Percentiles rank a stretch among this genome's conserved stretches.
phyloP scores from a whole-genome alignment of 208 protist species.

The Wallacemonas sp. region DNA sequence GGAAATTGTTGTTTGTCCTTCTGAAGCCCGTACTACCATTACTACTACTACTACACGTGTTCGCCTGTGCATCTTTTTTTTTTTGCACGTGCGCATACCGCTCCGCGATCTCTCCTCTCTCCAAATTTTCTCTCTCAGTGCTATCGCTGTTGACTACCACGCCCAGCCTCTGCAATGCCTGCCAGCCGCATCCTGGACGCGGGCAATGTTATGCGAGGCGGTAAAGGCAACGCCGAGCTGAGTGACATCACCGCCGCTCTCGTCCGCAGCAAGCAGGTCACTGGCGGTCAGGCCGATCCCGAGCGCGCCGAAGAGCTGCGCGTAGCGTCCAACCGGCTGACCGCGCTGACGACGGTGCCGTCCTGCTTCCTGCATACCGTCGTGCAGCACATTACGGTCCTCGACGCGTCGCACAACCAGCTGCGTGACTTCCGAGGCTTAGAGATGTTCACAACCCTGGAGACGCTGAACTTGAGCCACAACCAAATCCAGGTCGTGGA shows the following conservation, averaged over 20 bases:
- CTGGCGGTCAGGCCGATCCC: not conserved
- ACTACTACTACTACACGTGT: no score
- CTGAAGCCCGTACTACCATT: no score
- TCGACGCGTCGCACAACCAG: conserved; percentile 67
- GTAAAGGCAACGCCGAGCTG: conserved; percentile 21
- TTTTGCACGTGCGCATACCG: not conserved
- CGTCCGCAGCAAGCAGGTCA: not conserved
- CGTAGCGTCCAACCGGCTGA: conserved; percentile 23
- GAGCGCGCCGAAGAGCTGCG: conserved; percentile 3
- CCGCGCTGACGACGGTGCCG: conserved; percentile 29
- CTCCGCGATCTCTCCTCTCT: not conserved
- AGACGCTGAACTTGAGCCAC: conserved; percentile 78
- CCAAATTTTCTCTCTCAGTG: not conserved
- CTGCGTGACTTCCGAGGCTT: conserved; percentile 61
- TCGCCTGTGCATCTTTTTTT: not conserved
- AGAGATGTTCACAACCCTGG: conserved; percentile 57
- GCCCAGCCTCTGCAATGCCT: not conserved
- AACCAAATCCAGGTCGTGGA: conserved; percentile 74
- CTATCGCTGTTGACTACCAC: conserved; percentile 1
- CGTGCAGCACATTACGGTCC: conserved; percentile 54
- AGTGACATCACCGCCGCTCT: conserved; percentile 25
- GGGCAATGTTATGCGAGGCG: conserved; percentile 22
- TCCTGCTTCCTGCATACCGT: conserved; percentile 27
- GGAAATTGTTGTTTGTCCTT: no score
- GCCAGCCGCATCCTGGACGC: conserved; percentile 29